Base-by-base conservation (phyloP, 495 filamentous ascomycete genomes). In the Penicillium coffeae region DNA sequence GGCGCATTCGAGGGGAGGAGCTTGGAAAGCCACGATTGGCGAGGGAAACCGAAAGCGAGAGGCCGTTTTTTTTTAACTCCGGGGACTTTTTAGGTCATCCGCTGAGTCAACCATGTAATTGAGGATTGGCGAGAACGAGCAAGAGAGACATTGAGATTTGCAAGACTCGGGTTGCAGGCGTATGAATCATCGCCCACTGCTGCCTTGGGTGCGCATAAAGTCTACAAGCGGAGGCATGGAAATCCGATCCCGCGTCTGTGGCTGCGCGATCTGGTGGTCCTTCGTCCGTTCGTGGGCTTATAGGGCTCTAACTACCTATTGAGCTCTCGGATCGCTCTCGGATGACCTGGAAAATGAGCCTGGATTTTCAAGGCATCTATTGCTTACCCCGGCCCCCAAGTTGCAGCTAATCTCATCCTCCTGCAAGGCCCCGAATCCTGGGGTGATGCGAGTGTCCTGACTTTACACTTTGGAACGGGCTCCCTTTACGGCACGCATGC, bases 1-100 rank as follows among this genome's bases (percentile, higher is more conserved):
- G 60, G 56, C 60, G 52, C 58, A 63, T 49, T 14, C 43, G 49
- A 33, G 15, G 36, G 25, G 25, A 6, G 20, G 14, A 30, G 21
- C 34, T 22, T 21, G 44, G 44, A 6, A 19, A 5, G 13, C 6
- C 30, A 30, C 41, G 22, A 18, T 32, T 16, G 41, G 38, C 15
- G 48, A 21, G 22, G 38, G 36, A 22, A 33, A 38, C 38, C 33
- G 34, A 27, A 37, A 49, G 27, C n/a, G n/a, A n/a, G n/a, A n/a
- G n/a, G n/a, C n/a, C n/a, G n/a, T n/a, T n/a, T n/a, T n/a, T 39
- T n/a, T 9, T 21, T 34, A 15, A 21, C 35, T 37, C 9, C 10
- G 18, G 14, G 21, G 27, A 21, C 14, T 48, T 41, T 25, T 48
- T 41, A 13, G 10, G 21, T 42, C 20, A 25, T 25, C 20, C 25